Evolutionary conservation across 192 early-diverging fungal genomes (phyloP).

Genomic region (Coemansia sp.): DNA sequence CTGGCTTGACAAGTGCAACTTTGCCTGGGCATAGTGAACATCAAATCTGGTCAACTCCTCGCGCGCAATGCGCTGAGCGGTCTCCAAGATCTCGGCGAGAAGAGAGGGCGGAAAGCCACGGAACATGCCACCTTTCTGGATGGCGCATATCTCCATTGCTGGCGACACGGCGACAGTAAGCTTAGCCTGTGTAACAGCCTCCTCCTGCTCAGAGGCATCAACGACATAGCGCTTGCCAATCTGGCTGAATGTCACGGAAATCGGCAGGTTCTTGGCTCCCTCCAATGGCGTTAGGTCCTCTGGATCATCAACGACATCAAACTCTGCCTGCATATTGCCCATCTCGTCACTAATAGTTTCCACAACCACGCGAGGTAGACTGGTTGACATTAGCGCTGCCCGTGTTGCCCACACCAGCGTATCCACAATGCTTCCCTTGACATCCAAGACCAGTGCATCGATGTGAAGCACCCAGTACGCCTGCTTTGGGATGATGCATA

Average conservation of each 20-base stretch:
- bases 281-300: slow-evolving; percentile 78
- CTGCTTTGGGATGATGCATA: slow-evolving; percentile 88
- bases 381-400: slow-evolving; percentile 86
- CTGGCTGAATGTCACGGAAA: slow-evolving; percentile 82
- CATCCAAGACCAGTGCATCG: slow-evolving; percentile 89
- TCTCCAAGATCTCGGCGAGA: slow-evolving; percentile 42
- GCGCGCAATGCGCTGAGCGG: slow-evolving; percentile 30
- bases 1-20: not conserved
- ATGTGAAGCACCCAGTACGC: slow-evolving; percentile 91
- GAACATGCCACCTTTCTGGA: slow-evolving; percentile 73
- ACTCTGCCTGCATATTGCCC: slow-evolving; percentile 78
- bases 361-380: slow-evolving; percentile 79
- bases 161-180: slow-evolving; percentile 81
- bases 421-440: slow-evolving; percentile 85
- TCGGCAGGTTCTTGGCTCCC: slow-evolving; percentile 79
- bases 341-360: slow-evolving; percentile 77
- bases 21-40: slow-evolving; percentile 23
- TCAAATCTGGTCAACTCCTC: slow-evolving; percentile 34
- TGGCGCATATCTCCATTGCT: slow-evolving; percentile 75
- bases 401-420: slow-evolving; percentile 80
- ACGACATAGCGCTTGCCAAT: slow-evolving; percentile 81
- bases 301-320: slow-evolving; percentile 88
- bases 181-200: slow-evolving; percentile 78
- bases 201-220: slow-evolving; percentile 88
- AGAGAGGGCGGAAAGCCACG: slow-evolving; percentile 45